Percentiles rank a stretch among this genome's conserved stretches.
phyloP scores from a whole-genome alignment of 768 basidiomycete genomes.

The Pulveroboletus sp. region DNA sequence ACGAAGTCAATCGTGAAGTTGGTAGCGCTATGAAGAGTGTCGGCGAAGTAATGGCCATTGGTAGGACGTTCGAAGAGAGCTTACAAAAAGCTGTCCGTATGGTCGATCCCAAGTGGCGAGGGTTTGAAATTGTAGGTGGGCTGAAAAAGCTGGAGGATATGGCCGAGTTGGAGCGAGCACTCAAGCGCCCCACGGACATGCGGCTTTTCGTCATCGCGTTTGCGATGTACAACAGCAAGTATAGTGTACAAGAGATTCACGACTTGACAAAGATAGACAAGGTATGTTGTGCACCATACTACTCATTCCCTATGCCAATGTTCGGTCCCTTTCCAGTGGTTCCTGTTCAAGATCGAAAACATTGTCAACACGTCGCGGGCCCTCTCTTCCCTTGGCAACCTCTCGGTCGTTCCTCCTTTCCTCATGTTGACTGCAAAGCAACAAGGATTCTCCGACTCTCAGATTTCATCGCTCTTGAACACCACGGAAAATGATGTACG shows the following conservation, averaged over 20 bases:
- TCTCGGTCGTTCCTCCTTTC: conserved; percentile 66
- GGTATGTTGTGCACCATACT: conserved; percentile 33
- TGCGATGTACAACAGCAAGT: conserved; percentile 92
- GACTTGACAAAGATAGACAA: conserved; percentile 98
- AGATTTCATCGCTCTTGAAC: conserved; percentile 79
- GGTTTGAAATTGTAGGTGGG: conserved; percentile 92
- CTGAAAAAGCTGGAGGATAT: conserved; percentile 76
- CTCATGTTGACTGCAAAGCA: conserved; percentile 85
- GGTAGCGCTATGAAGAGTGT: conserved; percentile 99
- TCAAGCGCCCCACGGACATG: conserved; percentile 88
- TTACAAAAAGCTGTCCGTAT: conserved; percentile 98
- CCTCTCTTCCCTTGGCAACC: conserved; percentile 62
- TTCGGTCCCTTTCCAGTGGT: conserved; percentile 63
- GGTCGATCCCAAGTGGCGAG: conserved; percentile 94
- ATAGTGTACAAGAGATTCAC: conserved; percentile 85
- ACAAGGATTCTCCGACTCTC: conserved; percentile 92
- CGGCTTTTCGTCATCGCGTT: conserved; percentile 95
- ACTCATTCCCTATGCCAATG: not conserved
- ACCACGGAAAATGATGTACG: conserved; percentile 77
- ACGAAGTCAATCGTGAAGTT: conserved; percentile 89
- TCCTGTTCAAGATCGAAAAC: conserved; percentile 98
- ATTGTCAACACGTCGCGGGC: conserved; percentile 84
- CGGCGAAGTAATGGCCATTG: conserved; percentile 99
- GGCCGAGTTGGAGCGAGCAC: conserved; percentile 62
- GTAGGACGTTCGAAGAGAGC: conserved; percentile 97